phyloP scores from a whole-genome alignment of 1,139 yeast genomes.

The Magnusiomyces suaveolens region DNA sequence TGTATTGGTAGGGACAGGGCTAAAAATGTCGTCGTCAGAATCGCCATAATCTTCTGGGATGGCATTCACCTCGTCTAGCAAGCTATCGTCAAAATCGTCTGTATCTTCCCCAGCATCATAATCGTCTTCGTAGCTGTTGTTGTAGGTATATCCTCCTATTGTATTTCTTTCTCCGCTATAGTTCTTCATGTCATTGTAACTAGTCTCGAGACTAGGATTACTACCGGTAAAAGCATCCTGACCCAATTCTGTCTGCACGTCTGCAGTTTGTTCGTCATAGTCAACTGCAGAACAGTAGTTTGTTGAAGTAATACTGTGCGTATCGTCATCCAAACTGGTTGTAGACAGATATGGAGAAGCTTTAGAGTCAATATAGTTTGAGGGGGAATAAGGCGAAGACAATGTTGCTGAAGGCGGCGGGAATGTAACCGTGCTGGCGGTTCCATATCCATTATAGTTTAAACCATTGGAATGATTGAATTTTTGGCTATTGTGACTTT shows the following conservation, averaged over 20 bases:
- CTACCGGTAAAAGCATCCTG: neutral
- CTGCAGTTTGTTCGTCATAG: conserved; percentile 5
- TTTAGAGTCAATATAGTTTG: too few species aligned
- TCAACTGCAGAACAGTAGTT: neutral
- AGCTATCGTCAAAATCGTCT: conserved; percentile 6
- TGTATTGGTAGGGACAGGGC: neutral
- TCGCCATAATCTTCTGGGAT: conserved; percentile 9
- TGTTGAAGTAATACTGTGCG: neutral
- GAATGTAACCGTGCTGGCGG: neutral
- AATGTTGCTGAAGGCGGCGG: neutral
- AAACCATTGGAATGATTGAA: neutral
- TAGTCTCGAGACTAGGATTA: neutral
- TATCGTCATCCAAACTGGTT: neutral
- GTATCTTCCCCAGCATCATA: conserved; percentile 3
- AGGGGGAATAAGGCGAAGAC: neutral
- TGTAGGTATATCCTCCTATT: too few species aligned
- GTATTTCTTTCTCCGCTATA: neutral
- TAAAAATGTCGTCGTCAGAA: conserved; percentile 5
- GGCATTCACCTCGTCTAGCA: conserved; percentile 16
- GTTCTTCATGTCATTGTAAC: neutral
- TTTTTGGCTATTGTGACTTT: neutral
- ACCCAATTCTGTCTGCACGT: neutral
- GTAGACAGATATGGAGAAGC: neutral
- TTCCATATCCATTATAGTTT: neutral
- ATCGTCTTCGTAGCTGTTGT: neutral